Evolutionary conservation across 108 stramenopile species (phyloP), one percentile per base, ranked within the genome.

Genomic region (Asterionellopsis glacialis): DNA sequence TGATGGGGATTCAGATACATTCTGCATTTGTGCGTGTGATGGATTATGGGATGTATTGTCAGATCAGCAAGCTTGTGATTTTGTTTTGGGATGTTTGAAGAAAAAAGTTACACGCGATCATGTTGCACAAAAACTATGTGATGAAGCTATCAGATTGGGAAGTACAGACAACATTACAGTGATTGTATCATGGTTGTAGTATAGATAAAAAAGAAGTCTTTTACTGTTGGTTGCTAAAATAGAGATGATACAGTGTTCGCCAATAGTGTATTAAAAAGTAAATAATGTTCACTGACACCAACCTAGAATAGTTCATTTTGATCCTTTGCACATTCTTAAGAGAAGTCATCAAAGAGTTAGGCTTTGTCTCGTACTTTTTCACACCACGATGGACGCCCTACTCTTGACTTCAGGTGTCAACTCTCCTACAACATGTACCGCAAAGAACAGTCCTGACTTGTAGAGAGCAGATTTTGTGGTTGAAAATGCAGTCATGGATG

Each of bases 41-140:
- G 95, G 95, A 6, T 65, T 96, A 55, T 95, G 88, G 83, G 95
- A 96, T 74, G 93, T 94, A 11, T 73, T 93, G 61, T 58, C 82
- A 51, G 91, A 91, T 74, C 79, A 95, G 58, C 68, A 90, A 50
- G 89, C 83, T 9, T 87, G 87, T 0, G 83, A 85, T 53, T 68
- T 88, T 11, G 90, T 94, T 16, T 48, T 33, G 52, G 50, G 45
- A 24, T 55, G 54, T 47, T 33, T 33, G 57, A 60, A 13, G 54
- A 48, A 6, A 50, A 68, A 26, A 50, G 18, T 51, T 44, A 75
- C 45, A 47, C 66, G 74, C 28, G 19, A 61, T 41, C 39, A 64
- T 25, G 82, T 70, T 40, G 81, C 88, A 14, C 47, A 71, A 56
- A 53, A 63, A 50, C 69, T 93, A 21, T 71, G 87, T 22, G 61